Base-by-base conservation (phyloP, 306 rosid species). In the Gastrolobium villosum region DNA sequence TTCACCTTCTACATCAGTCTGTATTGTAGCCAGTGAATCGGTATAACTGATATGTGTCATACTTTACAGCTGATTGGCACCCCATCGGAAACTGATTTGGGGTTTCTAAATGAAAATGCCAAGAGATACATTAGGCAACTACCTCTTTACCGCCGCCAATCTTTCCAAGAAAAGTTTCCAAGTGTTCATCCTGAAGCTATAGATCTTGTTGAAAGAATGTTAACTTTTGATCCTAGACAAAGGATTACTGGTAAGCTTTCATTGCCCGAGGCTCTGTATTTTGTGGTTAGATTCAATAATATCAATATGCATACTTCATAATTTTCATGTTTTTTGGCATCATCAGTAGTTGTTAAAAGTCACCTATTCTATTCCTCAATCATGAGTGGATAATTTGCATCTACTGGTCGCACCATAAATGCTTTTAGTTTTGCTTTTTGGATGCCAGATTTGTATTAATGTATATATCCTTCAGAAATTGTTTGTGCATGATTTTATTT, bases 161-260 rank as follows among this genome's bases (percentile, higher is more conserved):
- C 98, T 76, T 88, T 96, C 74, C 92, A 82, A 39, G 98, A 90
- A 65, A 96, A 96, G 88, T 96, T 93, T 84, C 98, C 97, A 10
- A 93, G 87, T 41, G 99, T 96, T 66, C 94, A 96, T 85, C 91
- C 98, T 78, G 82, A 86, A 77, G 99, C 99, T 65, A 96, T 96
- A 67, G 94, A 96, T 86, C 98, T 96, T 74, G 96, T 93, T 84
- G 97, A 96, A 76, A 96, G 89, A 87, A 96, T 96, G 99, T 84
- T 96, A 36, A 90, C 99, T 70, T 96, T 96, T 78, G 88, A 93
- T 88, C 99, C 99, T 37, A 84, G 94, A 75, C 66, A 76, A 87
- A 91, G 99, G 82, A 79, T 96, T 78, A 96, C 99, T 57, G 99
- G 99, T 96, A 84, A 75, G 87, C 80, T 81, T 70, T 45, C 81